Evolutionary conservation across 176 grass and related monocot genomes (phyloP).

Genomic region (Oryza meyeriana): DNA sequence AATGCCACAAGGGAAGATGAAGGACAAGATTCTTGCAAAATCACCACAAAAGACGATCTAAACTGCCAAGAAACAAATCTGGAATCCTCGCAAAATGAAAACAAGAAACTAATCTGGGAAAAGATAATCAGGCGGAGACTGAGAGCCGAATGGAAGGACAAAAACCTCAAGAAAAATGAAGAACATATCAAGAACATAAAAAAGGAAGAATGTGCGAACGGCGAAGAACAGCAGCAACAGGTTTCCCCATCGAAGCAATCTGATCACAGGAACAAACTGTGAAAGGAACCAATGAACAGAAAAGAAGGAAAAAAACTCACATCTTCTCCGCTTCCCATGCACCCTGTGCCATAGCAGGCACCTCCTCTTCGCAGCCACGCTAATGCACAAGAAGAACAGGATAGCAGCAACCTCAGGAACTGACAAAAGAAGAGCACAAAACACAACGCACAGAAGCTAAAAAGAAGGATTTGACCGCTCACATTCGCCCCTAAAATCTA

Average conservation of each 20-base stretch:
- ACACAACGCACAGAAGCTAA: neutral
- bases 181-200: neutral
- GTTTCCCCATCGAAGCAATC: constrained; percentile 3
- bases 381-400: neutral
- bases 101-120: neutral
- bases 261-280: neutral
- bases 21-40: neutral
- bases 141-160: neutral
- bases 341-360: constrained; percentile 46
- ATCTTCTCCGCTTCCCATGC: constrained; percentile 71
- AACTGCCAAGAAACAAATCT: neutral
- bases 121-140: neutral
- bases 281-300: neutral
- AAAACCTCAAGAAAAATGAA: neutral
- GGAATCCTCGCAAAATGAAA: neutral
- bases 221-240: neutral
- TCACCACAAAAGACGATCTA: neutral
- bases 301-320: constrained; percentile 22
- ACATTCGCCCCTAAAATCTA: constrained; percentile 41
- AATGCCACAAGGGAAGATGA: neutral
- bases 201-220: neutral
- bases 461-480: constrained; percentile 34
- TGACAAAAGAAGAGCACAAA: neutral
- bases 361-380: neutral
- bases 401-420: constrained; percentile 6